phyloP scores from a whole-genome alignment of 352 stramenopile genomes.

The Phytophthora sansomeana region DNA sequence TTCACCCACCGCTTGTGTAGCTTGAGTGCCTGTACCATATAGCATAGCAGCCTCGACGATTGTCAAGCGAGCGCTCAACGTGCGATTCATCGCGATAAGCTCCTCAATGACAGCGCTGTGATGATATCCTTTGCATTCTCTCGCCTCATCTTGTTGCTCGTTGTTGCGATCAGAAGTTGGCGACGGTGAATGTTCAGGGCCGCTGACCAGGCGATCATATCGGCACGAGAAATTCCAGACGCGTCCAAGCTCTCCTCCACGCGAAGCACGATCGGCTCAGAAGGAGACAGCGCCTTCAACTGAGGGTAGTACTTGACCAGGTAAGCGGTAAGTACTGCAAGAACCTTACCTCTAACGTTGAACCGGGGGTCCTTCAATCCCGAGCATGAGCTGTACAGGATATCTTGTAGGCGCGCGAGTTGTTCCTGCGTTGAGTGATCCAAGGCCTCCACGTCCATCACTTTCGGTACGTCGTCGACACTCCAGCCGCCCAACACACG shows the following conservation, averaged over 20 bases:
- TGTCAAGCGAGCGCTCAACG: neutral
- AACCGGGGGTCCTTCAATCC: neutral
- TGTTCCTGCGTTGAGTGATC: conserved; percentile 3
- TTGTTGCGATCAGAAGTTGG: too few relatives aligned
- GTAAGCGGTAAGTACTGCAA: conserved; percentile 13
- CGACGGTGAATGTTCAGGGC: too few relatives aligned
- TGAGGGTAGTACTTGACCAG: conserved; percentile 7
- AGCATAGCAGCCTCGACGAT: neutral
- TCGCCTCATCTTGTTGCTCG: too few relatives aligned
- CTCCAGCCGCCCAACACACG: conserved; percentile 29
- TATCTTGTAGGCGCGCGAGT: neutral
- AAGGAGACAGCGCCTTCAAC: conserved; percentile 2
- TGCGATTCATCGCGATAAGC: too few relatives aligned
- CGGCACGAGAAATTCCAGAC: neutral
- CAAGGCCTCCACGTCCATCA: conserved; percentile 4
- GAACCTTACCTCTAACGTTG: conserved; percentile 6
- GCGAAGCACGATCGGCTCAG: neutral
- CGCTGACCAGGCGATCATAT: neutral
- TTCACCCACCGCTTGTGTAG: neutral
- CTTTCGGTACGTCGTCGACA: neutral
- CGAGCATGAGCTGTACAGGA: conserved; percentile 7
- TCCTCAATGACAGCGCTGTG: too few relatives aligned
- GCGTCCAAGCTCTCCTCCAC: conserved; percentile 13
- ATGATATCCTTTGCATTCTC: too few relatives aligned
- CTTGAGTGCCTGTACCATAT: neutral